A percentile compares a stretch with the other conserved stretches of the same genome.
These are phyloP conservation scores for Sphaerulina vaccinii DNA, from an alignment of 2,329 filamentous ascomycete genomes.

Conservation along the genomic window DNA sequence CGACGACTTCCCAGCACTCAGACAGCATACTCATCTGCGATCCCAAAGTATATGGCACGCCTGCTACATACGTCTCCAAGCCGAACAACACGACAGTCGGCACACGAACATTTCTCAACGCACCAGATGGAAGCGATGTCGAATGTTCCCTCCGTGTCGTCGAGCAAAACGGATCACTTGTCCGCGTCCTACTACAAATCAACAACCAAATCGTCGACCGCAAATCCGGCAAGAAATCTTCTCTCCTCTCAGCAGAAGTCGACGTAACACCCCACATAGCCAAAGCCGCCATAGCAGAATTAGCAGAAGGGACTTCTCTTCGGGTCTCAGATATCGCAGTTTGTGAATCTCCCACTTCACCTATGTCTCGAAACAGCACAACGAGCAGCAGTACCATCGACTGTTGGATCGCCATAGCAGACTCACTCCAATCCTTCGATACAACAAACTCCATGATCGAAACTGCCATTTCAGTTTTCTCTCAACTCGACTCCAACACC, in stretches of 20 bases:
- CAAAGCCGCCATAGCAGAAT: slow-evolving; percentile 30
- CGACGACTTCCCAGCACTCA: slow-evolving; percentile 4
- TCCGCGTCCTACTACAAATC: slow-evolving; percentile 30
- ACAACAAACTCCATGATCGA: slow-evolving; percentile 9
- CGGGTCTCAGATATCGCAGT: slow-evolving; percentile 25
- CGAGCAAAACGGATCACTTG: slow-evolving; percentile 7
- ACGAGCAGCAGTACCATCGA: slow-evolving; percentile 21
- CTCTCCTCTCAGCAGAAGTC: slow-evolving; percentile 31
- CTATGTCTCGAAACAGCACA: background rate
- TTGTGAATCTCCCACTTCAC: slow-evolving; percentile 12
- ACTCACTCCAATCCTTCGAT: slow-evolving; percentile 22
- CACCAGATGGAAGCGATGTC: slow-evolving; percentile 31
- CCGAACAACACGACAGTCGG: slow-evolving; percentile 27
- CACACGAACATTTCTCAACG: slow-evolving; percentile 30
- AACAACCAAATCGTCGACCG: slow-evolving; percentile 32
- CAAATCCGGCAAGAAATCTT: slow-evolving; percentile 26
- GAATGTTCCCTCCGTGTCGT: slow-evolving; percentile 31
- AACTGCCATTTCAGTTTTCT: slow-evolving; percentile 14
- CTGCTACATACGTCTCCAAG: slow-evolving; percentile 29
- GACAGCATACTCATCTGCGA: slow-evolving; percentile 32
- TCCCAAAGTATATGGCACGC: slow-evolving; percentile 31
- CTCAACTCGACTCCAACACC: slow-evolving; percentile 19
- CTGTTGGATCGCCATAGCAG: slow-evolving; percentile 30
- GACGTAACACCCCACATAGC: slow-evolving; percentile 32
- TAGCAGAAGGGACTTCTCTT: slow-evolving; percentile 22